Conservation (phyloP, 805 yeast genomes). For the Lachancea nothofagi region DNA sequence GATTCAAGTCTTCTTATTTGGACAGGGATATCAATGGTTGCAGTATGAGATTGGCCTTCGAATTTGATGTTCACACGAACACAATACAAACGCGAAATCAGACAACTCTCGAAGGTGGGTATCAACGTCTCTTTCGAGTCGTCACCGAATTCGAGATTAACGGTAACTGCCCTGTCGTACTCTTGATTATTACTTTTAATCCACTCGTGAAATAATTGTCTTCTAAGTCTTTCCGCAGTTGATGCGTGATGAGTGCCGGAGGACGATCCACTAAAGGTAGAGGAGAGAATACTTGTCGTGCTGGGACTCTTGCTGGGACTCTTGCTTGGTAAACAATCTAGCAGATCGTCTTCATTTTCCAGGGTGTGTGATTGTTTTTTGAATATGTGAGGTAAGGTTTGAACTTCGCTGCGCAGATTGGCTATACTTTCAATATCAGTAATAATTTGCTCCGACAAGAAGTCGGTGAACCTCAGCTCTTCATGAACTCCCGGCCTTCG, state of each 20-base stretch:
- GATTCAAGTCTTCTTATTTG: conserved; percentile 13
- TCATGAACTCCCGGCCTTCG: conserved; percentile 17
- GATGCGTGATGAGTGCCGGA: conserved; percentile 9
- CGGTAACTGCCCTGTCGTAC: conserved; percentile 30
- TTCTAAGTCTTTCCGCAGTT: conserved; percentile 18
- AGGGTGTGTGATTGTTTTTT: conserved; percentile 27
- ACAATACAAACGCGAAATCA: conserved; percentile 53
- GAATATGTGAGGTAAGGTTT: conserved; percentile 24
- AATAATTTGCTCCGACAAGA: conserved; percentile 23
- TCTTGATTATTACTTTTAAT: conserved; percentile 28
- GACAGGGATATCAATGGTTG: conserved; percentile 35
- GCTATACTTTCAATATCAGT: conserved; percentile 32
- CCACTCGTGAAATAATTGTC: conserved; percentile 27
- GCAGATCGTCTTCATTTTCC: conserved; percentile 12
- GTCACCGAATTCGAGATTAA: conserved; percentile 40
- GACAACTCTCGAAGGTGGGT: conserved; percentile 61
- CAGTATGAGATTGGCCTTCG: conserved; percentile 33
- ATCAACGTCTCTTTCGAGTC: conserved; percentile 46
- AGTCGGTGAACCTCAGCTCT: conserved; percentile 28
- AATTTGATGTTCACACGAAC: conserved; percentile 44
- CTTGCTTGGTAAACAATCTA: background rate
- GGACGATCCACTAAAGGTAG: conserved; percentile 14
- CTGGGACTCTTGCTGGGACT: background rate
- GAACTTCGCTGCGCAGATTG: conserved; percentile 19
- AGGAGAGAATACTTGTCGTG: conserved; percentile 9